Base-by-base conservation (phyloP, 257 asterid genomes). In the Solanum medicagineum region DNA sequence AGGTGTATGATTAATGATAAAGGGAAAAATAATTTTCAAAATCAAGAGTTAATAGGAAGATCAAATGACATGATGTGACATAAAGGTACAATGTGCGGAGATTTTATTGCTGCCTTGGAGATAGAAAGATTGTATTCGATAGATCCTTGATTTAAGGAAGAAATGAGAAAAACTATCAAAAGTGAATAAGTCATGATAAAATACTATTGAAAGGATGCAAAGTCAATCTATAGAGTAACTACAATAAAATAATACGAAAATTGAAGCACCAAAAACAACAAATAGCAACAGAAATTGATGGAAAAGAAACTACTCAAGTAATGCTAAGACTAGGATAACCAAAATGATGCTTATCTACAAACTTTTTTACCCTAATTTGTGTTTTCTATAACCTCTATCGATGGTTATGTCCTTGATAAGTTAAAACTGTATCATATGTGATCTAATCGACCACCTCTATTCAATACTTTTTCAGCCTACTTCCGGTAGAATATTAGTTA, bases 381-480 rank as follows among this genome's bases (percentile, higher is more conserved):
- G 7, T 59, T 11, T 2, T 4, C 1, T 13, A 59, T 3, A 59
- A 59, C 7, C 66, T 59, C 7, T 8, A 56, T 57, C 26, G 8
- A 57, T 2, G 12, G 1, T 59, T 29, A 20, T 20, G 11, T 57
- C 26, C 26, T 59, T 6, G 1, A 0, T 59, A 59, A 59, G 29
- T 0, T 20, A 2, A 57, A 20, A 57, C 2, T 57, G 5, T 1
- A 5, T 59, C 14, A 20, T 59, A 4, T 1, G 0, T 1, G 0
- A 4, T 59, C 29, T 36, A 36, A 36, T 36, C 40, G 40, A 36
- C 6, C 40, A 36, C 1, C 0, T 36, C 0, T 36, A 0, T 6
- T 4, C 6, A 36, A 36, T 49, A 49, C 15, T 3, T 49, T 14
- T 12, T 49, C 55, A 11, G 4, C 54, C 15, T 49, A 10, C 54